phyloP scores from a whole-genome alignment of 2,329 filamentous ascomycete genomes.

The Neocucurbitaria cava region DNA sequence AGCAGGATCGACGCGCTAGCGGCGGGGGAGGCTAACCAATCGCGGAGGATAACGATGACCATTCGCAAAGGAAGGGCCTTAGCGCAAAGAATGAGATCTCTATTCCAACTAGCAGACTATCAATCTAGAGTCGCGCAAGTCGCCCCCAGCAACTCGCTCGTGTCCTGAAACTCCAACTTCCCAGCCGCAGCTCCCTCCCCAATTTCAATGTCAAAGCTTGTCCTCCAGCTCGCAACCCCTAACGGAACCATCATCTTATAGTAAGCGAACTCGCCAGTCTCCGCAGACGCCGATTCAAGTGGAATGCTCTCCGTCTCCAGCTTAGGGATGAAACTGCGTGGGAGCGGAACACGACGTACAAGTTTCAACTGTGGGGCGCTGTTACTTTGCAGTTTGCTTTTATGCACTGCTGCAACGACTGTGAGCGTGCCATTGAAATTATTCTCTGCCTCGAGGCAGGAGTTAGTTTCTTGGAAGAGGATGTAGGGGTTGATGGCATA shows the following conservation, averaged over 20 bases:
- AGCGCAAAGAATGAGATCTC: too few relatives aligned
- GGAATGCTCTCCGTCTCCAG: background rate
- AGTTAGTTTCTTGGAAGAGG: conserved; percentile 8
- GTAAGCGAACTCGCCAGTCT: conserved; percentile 9
- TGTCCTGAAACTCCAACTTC: background rate
- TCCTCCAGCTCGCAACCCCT: background rate
- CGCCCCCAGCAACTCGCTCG: background rate
- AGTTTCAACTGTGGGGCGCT: conserved; percentile 2
- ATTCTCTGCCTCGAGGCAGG: background rate
- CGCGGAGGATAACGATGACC: too few relatives aligned
- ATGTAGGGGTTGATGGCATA: conserved; percentile 10
- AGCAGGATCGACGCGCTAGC: too few relatives aligned
- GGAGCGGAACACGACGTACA: background rate
- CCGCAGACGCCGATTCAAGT: background rate
- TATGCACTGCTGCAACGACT: conserved; percentile 6
- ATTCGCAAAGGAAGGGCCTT: too few relatives aligned
- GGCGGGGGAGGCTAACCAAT: too few relatives aligned
- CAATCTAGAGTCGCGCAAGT: background rate
- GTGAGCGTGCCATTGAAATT: background rate
- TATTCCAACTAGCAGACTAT: too few relatives aligned
- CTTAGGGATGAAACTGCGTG: conserved; percentile 4
- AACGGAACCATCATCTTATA: background rate
- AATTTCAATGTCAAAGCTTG: conserved; percentile 7
- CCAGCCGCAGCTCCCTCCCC: background rate
- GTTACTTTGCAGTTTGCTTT: background rate